These are phyloP conservation scores for Thalassia testudinum DNA, from an alignment of 116 monocot species.

Conservation along the genomic window DNA sequence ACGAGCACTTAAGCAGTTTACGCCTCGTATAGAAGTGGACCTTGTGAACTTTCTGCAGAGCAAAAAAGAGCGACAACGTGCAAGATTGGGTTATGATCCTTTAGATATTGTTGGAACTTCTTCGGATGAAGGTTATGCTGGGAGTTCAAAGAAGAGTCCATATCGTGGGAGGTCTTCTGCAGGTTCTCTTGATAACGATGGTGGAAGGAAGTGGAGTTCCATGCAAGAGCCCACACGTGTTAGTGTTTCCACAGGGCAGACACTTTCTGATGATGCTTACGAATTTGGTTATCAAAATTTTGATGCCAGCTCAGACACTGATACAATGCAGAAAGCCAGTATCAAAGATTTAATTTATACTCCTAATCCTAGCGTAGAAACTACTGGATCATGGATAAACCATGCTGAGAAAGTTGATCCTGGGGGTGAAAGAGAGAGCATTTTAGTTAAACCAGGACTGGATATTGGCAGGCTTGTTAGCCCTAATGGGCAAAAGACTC, in stretches of 20 bases:
- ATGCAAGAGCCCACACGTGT: slow-evolving; percentile 37
- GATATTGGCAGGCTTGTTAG: slow-evolving; percentile 32
- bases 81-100: slow-evolving; percentile 75
- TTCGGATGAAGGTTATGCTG: slow-evolving; percentile 67
- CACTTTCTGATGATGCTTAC: slow-evolving; percentile 30
- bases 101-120: slow-evolving; percentile 69
- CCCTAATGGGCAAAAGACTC: slow-evolving; percentile 26
- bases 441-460: slow-evolving; percentile 24
- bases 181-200: slow-evolving; percentile 62
- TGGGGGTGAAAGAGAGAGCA: slow-evolving; percentile 27
- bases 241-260: slow-evolving; percentile 21
- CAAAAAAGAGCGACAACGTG: slow-evolving; percentile 83
- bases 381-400: slow-evolving; percentile 21
- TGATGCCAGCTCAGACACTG: slow-evolving; percentile 24
- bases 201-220: slow-evolving; percentile 50
- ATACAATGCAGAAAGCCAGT: slow-evolving; percentile 15
- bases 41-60: slow-evolving; percentile 80
- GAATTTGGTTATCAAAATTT: slow-evolving; percentile 21
- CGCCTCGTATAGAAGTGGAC: slow-evolving; percentile 98
- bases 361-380: slow-evolving; percentile 13
- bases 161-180: slow-evolving; percentile 59
- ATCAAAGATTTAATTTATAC: slow-evolving; percentile 20
- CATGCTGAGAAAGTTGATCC: slow-evolving; percentile 24
- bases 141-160: slow-evolving; percentile 54
- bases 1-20: slow-evolving; percentile 82